phyloP scores from a whole-genome alignment of 2,329 filamentous ascomycete genomes.

The Trichoderma koningii region DNA sequence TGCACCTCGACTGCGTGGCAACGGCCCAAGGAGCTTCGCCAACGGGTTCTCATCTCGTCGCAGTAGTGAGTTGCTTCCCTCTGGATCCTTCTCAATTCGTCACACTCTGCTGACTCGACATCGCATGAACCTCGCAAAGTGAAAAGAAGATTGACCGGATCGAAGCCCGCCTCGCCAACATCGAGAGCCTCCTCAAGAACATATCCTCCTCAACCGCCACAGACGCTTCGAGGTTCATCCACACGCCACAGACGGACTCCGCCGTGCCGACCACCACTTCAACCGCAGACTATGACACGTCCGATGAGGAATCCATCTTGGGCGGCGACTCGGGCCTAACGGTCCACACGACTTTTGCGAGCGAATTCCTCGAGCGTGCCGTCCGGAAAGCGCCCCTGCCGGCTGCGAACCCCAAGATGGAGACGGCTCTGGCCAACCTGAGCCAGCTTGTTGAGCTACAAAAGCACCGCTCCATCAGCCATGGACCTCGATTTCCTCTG shows the following conservation, averaged over 20 bases:
- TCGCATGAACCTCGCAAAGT: conserved; percentile 36
- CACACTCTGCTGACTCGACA: no score
- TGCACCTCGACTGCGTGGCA: conserved; percentile 59
- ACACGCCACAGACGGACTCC: conserved; percentile 35
- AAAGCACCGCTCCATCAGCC: conserved; percentile 44
- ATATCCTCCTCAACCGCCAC: conserved; percentile 38
- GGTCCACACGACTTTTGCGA: conserved; percentile 56
- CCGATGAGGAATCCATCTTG: conserved; percentile 46
- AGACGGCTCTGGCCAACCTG: conserved; percentile 53
- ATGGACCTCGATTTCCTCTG: conserved; percentile 49
- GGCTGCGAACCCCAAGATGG: conserved; percentile 53
- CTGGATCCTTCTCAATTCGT: no score
- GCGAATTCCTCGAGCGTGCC: conserved; percentile 56
- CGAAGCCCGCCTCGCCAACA: conserved; percentile 48
- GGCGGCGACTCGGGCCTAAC: conserved; percentile 53
- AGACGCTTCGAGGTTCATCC: conserved; percentile 31
- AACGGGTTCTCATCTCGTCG: conserved; percentile 60
- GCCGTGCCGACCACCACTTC: conserved; percentile 36
- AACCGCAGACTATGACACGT: conserved; percentile 42
- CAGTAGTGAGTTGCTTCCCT: conserved; percentile 56
- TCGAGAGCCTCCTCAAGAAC: conserved; percentile 47
- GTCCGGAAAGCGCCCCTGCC: conserved; percentile 51
- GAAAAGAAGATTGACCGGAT: conserved; percentile 57
- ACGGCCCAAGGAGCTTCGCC: conserved; percentile 56
- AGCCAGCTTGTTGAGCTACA: conserved; percentile 57